Percentiles rank a stretch among this genome's conserved stretches.
These are phyloP conservation scores for Eucalyptus melliodora DNA, from an alignment of 345 rosid species.

Conservation along the genomic window DNA sequence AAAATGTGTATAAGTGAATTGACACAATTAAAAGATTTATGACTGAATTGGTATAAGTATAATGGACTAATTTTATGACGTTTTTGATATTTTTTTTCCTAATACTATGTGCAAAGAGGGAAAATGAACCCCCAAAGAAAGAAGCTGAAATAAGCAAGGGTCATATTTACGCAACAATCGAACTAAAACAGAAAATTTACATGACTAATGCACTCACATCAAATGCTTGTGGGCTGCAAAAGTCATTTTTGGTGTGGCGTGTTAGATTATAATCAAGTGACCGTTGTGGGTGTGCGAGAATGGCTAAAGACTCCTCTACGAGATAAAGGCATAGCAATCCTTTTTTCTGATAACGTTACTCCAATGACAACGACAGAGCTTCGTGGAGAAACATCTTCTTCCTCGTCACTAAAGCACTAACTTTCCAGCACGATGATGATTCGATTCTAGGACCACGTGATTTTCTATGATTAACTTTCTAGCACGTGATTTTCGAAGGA, in stretches of 20 bases:
- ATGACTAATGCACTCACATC: background rate
- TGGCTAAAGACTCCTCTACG: background rate
- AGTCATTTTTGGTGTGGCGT: background rate
- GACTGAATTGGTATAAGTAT: accelerated
- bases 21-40: too few species aligned
- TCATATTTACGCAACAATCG: background rate
- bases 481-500: too few species aligned
- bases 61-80: accelerated
- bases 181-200: background rate
- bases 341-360: background rate
- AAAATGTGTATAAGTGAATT: accelerated
- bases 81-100: background rate
- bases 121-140: background rate
- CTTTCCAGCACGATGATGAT: background rate
- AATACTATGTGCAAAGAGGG: background rate
- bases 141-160: background rate
- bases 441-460: background rate
- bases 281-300: background rate
- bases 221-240: background rate
- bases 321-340: background rate
- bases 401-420: background rate
- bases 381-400: background rate
- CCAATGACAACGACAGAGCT: background rate
- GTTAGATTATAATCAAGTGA: background rate
- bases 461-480: background rate